A percentile compares a stretch with the other conserved stretches of the same genome.
Conservation (phyloP, 345 rosid species). For the Excoecaria agallocha region DNA sequence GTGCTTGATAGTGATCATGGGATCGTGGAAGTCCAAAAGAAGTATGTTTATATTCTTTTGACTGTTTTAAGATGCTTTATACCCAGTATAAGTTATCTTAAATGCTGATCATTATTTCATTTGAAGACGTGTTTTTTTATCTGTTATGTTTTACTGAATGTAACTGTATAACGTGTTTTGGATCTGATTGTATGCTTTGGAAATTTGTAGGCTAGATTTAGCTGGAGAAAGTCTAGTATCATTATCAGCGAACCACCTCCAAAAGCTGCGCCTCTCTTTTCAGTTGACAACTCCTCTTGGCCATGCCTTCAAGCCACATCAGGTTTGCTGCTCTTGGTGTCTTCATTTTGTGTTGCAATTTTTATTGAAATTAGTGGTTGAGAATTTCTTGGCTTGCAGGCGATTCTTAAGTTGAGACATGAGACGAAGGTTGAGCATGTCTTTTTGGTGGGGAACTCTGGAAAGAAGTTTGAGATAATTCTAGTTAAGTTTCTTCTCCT, state of each 20-base stretch:
- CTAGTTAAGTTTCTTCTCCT: slow-evolving; percentile 57
- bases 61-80: neutral
- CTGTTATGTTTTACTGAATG: neutral
- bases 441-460: slow-evolving; percentile 70
- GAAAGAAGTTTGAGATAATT: slow-evolving; percentile 69
- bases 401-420: slow-evolving; percentile 84
- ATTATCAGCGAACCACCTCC: slow-evolving; percentile 91
- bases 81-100: neutral
- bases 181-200: neutral
- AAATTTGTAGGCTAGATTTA: slow-evolving; percentile 61
- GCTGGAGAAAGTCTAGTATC: slow-evolving; percentile 55
- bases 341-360: slow-evolving; percentile 6
- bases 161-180: neutral
- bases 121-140: neutral
- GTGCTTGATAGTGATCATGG: slow-evolving; percentile 87
- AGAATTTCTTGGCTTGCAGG: slow-evolving; percentile 54
- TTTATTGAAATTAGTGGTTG: slow-evolving; percentile 9
- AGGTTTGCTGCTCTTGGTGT: slow-evolving; percentile 45
- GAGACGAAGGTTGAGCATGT: slow-evolving; percentile 81
- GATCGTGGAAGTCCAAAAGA: slow-evolving; percentile 65
- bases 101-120: neutral
- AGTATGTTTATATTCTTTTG: slow-evolving; percentile 38
- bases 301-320: slow-evolving; percentile 81
- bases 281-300: slow-evolving; percentile 66
- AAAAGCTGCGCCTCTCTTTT: slow-evolving; percentile 79